Evolutionary conservation across 805 yeast genomes (phyloP).

Genomic region (Hanseniaspora pseudoguilliermondii): DNA sequence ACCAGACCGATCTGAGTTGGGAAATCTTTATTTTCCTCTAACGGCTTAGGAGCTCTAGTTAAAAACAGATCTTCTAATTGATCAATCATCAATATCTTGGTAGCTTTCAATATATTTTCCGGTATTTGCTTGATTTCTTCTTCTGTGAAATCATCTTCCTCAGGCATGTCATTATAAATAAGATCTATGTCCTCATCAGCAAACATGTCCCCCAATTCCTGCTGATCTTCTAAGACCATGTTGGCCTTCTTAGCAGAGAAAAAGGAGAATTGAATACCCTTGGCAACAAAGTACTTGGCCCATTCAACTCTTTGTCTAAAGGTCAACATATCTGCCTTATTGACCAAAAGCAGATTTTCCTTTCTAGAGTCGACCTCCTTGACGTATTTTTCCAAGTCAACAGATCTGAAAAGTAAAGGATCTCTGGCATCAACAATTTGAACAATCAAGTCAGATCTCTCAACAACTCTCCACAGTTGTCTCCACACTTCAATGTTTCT

Average conservation of each 20-base stretch:
- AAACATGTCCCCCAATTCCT: constrained; percentile 25
- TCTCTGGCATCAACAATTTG: constrained; percentile 97
- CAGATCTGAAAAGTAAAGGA: constrained; percentile 79
- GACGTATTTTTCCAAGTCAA: constrained; percentile 76
- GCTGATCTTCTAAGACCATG: constrained; percentile 55
- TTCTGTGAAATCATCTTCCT: constrained; percentile 21
- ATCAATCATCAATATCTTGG: constrained; percentile 64
- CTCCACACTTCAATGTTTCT: constrained; percentile 96
- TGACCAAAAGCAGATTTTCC: constrained; percentile 69
- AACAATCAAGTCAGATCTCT: constrained; percentile 83
- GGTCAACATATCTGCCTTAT: constrained; percentile 83
- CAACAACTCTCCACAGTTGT: constrained; percentile 95
- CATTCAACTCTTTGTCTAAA: constrained; percentile 65
- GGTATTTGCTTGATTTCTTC: constrained; percentile 24
- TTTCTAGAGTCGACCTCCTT: constrained; percentile 63
- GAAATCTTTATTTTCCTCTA: constrained; percentile 47
- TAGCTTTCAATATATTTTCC: constrained; percentile 33
- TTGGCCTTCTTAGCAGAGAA: constrained; percentile 86
- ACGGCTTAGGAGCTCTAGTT: constrained; percentile 57
- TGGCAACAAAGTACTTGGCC: constrained; percentile 68
- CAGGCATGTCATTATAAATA: constrained; percentile 24
- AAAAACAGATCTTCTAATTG: constrained; percentile 75
- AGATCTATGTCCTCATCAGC: constrained; percentile 15
- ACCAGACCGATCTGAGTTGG: constrained; percentile 79
- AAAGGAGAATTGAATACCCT: constrained; percentile 71